Percentiles rank a stretch among this genome's conserved stretches.
These are phyloP conservation scores for Russula brevipes DNA, from an alignment of 768 basidiomycete species.

Conservation along the genomic window DNA sequence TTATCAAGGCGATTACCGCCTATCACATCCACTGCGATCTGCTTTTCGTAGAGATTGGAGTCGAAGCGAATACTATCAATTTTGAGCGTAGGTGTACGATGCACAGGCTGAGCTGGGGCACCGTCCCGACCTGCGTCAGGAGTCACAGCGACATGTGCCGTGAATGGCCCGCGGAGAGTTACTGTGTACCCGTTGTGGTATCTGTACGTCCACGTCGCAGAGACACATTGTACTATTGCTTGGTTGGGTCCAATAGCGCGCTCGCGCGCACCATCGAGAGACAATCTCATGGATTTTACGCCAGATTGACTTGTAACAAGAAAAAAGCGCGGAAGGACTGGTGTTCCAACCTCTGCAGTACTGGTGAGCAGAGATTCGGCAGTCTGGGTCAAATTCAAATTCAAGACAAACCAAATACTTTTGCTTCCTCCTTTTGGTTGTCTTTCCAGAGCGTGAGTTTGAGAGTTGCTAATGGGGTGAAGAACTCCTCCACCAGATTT, in stretches of 20 bases:
- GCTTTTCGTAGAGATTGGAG: constrained; percentile 68
- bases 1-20: constrained; percentile 43
- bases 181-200: constrained; percentile 78
- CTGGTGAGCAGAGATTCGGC: neutral
- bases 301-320: constrained; percentile 80
- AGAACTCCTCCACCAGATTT: constrained; percentile 59
- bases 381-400: neutral
- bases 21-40: constrained; percentile 61
- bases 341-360: constrained; percentile 65
- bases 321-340: constrained; percentile 79
- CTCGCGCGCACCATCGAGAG: constrained; percentile 73
- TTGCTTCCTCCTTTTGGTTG: constrained; percentile 71
- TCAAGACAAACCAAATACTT: constrained; percentile 67
- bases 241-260: constrained; percentile 44
- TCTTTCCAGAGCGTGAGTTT: constrained; percentile 87
- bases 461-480: constrained; percentile 64
- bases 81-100: constrained; percentile 41
- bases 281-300: constrained; percentile 77
- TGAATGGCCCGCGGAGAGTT: constrained; percentile 68
- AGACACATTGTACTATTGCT: constrained; percentile 61
- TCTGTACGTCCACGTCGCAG: constrained; percentile 76
- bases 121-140: constrained; percentile 26
- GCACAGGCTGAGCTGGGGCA: constrained; percentile 16
- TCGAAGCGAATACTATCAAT: constrained; percentile 74
- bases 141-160: constrained; percentile 50